A percentile compares a stretch with the other conserved stretches of the same genome.
Conservation (phyloP, 352 stramenopile genomes). For the Albugo candida region DNA sequence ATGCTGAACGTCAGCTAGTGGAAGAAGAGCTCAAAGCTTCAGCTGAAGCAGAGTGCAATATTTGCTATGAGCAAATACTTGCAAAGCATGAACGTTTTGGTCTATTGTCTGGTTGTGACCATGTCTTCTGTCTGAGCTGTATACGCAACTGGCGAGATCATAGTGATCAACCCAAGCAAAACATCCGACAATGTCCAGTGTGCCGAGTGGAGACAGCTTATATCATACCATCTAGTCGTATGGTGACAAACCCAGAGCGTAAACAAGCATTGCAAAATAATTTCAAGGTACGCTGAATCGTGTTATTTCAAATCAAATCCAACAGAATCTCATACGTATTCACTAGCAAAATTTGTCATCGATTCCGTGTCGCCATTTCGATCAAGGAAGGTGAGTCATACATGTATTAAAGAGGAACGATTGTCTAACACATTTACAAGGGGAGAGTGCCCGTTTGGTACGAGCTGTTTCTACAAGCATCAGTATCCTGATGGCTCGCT, state of each 20-base stretch:
- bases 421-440: constrained; percentile 10
- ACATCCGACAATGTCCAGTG: constrained; percentile 52
- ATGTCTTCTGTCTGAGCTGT: constrained; percentile 70
- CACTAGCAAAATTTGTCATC: constrained; percentile 35
- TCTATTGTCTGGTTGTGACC: constrained; percentile 53
- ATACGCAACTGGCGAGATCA: constrained; percentile 57
- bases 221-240: constrained; percentile 65
- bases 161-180: constrained; percentile 50
- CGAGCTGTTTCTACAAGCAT: constrained; percentile 76
- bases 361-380: constrained; percentile 71
- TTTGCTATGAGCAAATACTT: constrained; percentile 70
- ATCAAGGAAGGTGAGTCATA: constrained; percentile 37
- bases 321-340: constrained; percentile 1
- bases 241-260: constrained; percentile 38
- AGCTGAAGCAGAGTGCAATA: constrained; percentile 53
- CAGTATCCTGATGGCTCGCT: constrained; percentile 41
- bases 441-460: constrained; percentile 67
- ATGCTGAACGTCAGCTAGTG: constrained; percentile 12
- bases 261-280: constrained; percentile 46
- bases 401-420: background rate
- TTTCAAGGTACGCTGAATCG: constrained; percentile 28
- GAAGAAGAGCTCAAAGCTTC: background rate
- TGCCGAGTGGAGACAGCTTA: constrained; percentile 66
- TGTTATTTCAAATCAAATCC: background rate
- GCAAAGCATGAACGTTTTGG: constrained; percentile 61